These are phyloP conservation scores for Alternaria angustiovoidea DNA, from an alignment of 2,329 filamentous ascomycete species.

Conservation along the genomic window DNA sequence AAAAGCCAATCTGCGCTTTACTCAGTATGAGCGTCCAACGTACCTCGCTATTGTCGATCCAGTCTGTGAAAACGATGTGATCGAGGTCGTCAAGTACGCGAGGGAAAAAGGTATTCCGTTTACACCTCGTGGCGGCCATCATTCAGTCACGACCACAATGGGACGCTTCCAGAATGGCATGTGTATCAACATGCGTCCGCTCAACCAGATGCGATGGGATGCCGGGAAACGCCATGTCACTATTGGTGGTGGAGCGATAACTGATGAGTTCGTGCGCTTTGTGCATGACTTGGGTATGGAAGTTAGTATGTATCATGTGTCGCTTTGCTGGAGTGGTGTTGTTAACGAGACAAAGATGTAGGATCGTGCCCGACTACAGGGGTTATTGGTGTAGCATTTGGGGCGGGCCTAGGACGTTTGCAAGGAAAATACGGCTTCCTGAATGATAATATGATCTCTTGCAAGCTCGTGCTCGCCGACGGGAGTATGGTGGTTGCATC, in stretches of 20 bases:
- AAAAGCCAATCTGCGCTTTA: conserved; percentile 11
- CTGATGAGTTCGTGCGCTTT: conserved; percentile 11
- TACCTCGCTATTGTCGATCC: conserved; percentile 11
- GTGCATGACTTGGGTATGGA: conserved; percentile 11
- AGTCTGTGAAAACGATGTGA: neutral
- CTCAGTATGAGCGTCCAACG: conserved; percentile 12
- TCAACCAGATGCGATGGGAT: conserved; percentile 13
- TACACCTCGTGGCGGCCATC: conserved; percentile 12
- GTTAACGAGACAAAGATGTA: conserved; percentile 4
- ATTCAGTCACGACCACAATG: conserved; percentile 12
- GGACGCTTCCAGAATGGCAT: conserved; percentile 8
- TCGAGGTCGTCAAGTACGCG: conserved; percentile 9
- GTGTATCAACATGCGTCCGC: conserved; percentile 13
- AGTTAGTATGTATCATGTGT: conserved; percentile 9
- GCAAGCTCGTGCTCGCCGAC: conserved; percentile 7
- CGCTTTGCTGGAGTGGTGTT: neutral
- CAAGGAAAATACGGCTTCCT: conserved; percentile 15
- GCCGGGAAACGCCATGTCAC: conserved; percentile 1
- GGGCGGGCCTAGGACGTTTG: conserved; percentile 11
- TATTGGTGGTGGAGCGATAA: conserved; percentile 5
- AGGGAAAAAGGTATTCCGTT: conserved; percentile 11
- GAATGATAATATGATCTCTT: conserved; percentile 13
- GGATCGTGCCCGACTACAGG: conserved; percentile 14
- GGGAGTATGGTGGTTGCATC: neutral
- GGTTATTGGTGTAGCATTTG: conserved; percentile 13